A percentile compares a stretch with the other conserved stretches of the same genome.
These are phyloP conservation scores for Dissophora globulifera DNA, from an alignment of 192 early-diverging fungal genomes.

Conservation along the genomic window DNA sequence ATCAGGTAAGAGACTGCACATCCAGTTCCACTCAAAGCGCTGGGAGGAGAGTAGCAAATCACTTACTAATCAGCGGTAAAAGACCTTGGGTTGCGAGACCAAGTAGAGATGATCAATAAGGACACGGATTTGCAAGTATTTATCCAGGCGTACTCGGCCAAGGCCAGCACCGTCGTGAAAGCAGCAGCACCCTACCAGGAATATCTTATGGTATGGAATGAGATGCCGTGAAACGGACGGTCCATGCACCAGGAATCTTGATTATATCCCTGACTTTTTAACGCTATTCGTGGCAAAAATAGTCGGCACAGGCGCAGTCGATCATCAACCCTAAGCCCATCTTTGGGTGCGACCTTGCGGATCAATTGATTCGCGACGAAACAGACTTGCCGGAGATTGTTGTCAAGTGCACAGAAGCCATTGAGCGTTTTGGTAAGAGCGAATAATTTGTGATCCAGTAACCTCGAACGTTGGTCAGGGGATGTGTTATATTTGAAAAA, in stretches of 20 bases:
- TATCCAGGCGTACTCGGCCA: conserved; percentile 32
- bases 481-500: no score
- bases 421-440: conserved; percentile 77
- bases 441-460: no score
- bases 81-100: conserved; percentile 44
- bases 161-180: conserved; percentile 20
- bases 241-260: no score
- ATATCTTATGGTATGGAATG: conserved; percentile 38
- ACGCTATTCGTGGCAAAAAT: neutral
- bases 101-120: conserved; percentile 39
- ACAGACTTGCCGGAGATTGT: conserved; percentile 82
- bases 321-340: conserved; percentile 78
- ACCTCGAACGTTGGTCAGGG: no score
- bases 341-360: conserved; percentile 84
- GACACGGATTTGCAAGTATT: conserved; percentile 36
- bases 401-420: conserved; percentile 79
- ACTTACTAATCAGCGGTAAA: no score
- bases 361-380: conserved; percentile 76
- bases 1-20: conserved; percentile 17
- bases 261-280: no score
- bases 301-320: conserved; percentile 64
- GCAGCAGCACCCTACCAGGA: conserved; percentile 37
- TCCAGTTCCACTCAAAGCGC: no score
- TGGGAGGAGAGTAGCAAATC: no score
- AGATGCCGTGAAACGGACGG: no score